Evolutionary conservation across 2,329 filamentous ascomycete genomes (phyloP), one percentile per base, ranked within the genome.

Genomic region (Claviceps digitariae): DNA sequence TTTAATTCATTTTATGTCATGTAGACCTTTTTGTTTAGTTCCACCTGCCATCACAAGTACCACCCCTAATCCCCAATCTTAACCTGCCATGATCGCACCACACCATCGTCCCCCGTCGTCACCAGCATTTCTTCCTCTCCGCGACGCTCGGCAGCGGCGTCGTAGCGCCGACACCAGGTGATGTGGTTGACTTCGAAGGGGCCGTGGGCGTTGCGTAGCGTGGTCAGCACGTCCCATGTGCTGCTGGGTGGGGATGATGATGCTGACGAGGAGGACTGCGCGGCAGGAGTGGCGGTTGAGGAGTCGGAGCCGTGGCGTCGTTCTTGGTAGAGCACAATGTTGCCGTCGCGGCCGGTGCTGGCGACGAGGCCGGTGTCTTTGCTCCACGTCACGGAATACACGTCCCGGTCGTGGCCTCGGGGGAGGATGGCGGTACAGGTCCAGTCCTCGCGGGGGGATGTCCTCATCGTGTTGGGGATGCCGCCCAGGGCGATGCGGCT

Each of bases 151-250:
- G 69, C 69, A 1, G 72, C 83, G 50, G 75, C 74, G 65, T 95
- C 90, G 54, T 81, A 86, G 54, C 90, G 77, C 60, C 77, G 80
- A 59, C 89, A 90, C 93, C 93, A 98, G 2, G 81, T 82, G 49
- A 93, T 78, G 67, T 96, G 90, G 63, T 98, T 98, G 58, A 97
- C 78, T 69, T 98, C 93, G 64, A 91, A 96, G 2, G 94, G 87
- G 1, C 89, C 90, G 66, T 98, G 93, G 2, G 84, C 87, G 36
- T 83, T 84, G 48, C 84, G 75, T 1, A 86, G 64, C n/a, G 79
- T 78, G 0, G 82, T 80, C 17, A 95, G 63, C 3, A 91, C 69
- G 7, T 75, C 74, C 93, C 93, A 97, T 12, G 43, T 29, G 6
- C 21, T 34, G 13, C n/a, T n/a, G n/a, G n/a, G n/a, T n/a, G n/a